phyloP scores from a whole-genome alignment of 495 filamentous ascomycete species.

The Aspergillus carlsbadensis region DNA sequence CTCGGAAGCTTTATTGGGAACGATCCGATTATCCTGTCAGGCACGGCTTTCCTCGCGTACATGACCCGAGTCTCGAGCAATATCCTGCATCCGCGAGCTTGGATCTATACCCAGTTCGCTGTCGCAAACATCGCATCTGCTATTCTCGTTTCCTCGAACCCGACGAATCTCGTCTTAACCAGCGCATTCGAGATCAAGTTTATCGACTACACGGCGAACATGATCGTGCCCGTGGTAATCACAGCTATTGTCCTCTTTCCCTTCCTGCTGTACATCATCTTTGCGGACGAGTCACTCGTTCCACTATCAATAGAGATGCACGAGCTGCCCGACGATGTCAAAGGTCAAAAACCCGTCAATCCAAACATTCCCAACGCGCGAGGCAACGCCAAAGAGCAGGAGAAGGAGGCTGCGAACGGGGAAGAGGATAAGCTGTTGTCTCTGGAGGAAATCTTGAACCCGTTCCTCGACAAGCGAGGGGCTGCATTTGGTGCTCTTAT shows the following conservation, averaged over 20 bases:
- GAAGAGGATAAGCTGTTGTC: conserved; percentile 1
- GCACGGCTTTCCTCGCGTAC: conserved; percentile 11
- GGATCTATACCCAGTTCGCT: conserved; percentile 14
- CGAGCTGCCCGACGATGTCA: conserved; percentile 5
- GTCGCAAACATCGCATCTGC: conserved; percentile 12
- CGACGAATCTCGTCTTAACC: conserved; percentile 11
- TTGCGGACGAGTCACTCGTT: conserved; percentile 1
- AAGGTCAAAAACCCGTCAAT: background rate
- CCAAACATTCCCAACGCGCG: conserved; percentile 8
- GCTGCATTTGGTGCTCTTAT: background rate
- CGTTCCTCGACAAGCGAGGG: conserved; percentile 7
- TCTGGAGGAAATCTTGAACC: conserved; percentile 14
- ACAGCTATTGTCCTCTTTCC: conserved; percentile 8
- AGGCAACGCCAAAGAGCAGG: background rate
- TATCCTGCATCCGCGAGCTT: conserved; percentile 9
- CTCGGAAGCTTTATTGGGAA: conserved; percentile 10
- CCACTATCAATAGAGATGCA: conserved; percentile 6
- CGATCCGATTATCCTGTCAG: conserved; percentile 13
- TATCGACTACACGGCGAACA: conserved; percentile 12
- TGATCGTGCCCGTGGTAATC: conserved; percentile 11
- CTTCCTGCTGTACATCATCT: conserved; percentile 7
- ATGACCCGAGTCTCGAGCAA: conserved; percentile 14
- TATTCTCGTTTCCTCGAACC: conserved; percentile 10
- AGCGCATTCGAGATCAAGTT: conserved; percentile 11
- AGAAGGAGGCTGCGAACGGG: background rate